Percentiles rank a stretch among this genome's conserved stretches.
Evolutionary conservation across 495 filamentous ascomycete genomes (phyloP).

Genomic region (Tuber magnatum): DNA sequence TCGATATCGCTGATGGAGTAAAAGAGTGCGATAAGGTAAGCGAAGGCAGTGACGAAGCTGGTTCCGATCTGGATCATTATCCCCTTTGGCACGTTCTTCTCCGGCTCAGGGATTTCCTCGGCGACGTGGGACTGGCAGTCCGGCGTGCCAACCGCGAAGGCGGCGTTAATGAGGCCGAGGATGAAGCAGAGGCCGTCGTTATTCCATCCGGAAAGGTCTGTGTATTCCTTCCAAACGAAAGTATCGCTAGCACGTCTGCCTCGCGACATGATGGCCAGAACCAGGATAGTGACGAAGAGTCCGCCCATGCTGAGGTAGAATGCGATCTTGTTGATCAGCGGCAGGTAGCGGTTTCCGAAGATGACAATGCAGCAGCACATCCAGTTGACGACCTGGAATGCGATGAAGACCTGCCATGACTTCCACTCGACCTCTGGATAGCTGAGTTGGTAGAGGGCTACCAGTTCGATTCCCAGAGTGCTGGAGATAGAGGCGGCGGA

Average conservation of each 20-base stretch:
- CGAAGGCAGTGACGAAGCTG: constrained; percentile 59
- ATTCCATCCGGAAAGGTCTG: constrained; percentile 61
- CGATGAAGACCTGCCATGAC: constrained; percentile 70
- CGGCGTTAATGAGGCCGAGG: constrained; percentile 75
- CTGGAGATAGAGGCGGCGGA: constrained; percentile 61
- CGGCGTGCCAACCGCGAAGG: constrained; percentile 75
- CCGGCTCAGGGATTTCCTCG: constrained; percentile 69
- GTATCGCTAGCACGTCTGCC: constrained; percentile 49
- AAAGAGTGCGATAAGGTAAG: constrained; percentile 65
- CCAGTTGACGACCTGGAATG: constrained; percentile 63
- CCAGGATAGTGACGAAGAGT: constrained; percentile 62
- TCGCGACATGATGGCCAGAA: constrained; percentile 67
- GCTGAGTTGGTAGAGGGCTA: constrained; percentile 65
- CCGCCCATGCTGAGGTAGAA: constrained; percentile 64
- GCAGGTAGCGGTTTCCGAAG: constrained; percentile 62
- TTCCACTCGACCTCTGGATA: constrained; percentile 57
- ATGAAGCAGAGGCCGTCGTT: constrained; percentile 70
- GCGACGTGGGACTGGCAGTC: constrained; percentile 70
- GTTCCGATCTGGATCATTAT: constrained; percentile 55
- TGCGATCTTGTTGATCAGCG: constrained; percentile 59
- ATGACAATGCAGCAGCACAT: constrained; percentile 56
- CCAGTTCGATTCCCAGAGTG: constrained; percentile 61
- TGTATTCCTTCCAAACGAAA: constrained; percentile 59
- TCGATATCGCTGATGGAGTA: constrained; percentile 63
- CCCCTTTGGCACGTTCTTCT: constrained; percentile 56